These are phyloP conservation scores for Boletellus sp. DNA, from an alignment of 768 basidiomycete species.

Conservation along the genomic window DNA sequence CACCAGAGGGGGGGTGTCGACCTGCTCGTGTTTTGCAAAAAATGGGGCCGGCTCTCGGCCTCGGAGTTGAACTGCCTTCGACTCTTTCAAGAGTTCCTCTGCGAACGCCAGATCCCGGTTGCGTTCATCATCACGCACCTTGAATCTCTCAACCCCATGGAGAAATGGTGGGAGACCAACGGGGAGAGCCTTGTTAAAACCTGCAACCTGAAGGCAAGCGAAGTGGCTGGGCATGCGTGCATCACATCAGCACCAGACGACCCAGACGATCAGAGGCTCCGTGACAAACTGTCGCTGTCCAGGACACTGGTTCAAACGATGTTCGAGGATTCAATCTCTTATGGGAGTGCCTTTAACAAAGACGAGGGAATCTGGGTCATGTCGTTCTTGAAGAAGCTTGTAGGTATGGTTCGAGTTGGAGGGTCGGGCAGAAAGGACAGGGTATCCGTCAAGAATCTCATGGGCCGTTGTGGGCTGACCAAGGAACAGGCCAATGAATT, in stretches of 20 bases:
- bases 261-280: neutral
- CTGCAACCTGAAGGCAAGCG: slow-evolving; percentile 8
- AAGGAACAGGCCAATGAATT: slow-evolving; percentile 20
- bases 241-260: slow-evolving; percentile 20
- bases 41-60: slow-evolving; percentile 26
- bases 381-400: slow-evolving; percentile 20
- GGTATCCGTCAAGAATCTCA: slow-evolving; percentile 8
- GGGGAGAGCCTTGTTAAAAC: slow-evolving; percentile 9
- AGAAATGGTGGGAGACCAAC: slow-evolving; percentile 31
- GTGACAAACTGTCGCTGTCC: slow-evolving; percentile 11
- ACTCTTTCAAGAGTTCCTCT: slow-evolving; percentile 38
- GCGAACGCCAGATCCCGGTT: slow-evolving; percentile 36
- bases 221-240: slow-evolving; percentile 27
- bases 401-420: slow-evolving; percentile 13
- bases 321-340: slow-evolving; percentile 22
- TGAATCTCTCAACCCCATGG: slow-evolving; percentile 28
- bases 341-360: slow-evolving; percentile 11
- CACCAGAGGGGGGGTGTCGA: slow-evolving; percentile 32
- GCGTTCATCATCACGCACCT: slow-evolving; percentile 39
- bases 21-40: slow-evolving; percentile 38
- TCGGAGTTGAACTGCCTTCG: slow-evolving; percentile 30
- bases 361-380: slow-evolving; percentile 22
- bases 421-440: slow-evolving; percentile 8
- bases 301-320: slow-evolving; percentile 14
- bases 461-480: slow-evolving; percentile 14